A percentile compares a stretch with the other conserved stretches of the same genome.
phyloP scores from a whole-genome alignment of 2,329 filamentous ascomycete species.

The Ceratocystis lukuohia region DNA sequence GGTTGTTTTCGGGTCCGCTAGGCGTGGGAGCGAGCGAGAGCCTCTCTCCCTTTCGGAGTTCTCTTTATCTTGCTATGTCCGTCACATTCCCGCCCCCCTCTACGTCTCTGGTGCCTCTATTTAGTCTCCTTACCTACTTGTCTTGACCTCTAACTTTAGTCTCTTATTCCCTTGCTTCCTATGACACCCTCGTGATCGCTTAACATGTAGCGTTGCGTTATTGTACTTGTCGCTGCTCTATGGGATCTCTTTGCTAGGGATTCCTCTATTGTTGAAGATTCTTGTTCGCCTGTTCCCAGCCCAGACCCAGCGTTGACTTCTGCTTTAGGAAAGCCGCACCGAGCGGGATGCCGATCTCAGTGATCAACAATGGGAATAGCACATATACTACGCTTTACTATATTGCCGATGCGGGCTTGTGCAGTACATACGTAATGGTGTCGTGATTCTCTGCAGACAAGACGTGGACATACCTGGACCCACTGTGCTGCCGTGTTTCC shows the following conservation, averaged over 20 bases:
- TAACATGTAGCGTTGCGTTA: background rate
- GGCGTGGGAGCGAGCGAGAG: background rate
- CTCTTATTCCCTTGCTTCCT: too few species aligned
- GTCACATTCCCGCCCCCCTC: background rate
- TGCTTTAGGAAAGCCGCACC: conserved; percentile 12
- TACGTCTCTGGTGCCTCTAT: background rate
- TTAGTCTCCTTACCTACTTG: background rate
- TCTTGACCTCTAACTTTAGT: background rate
- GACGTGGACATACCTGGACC: too few species aligned
- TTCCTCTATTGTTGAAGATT: background rate
- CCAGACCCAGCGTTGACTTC: background rate
- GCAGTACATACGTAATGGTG: too few species aligned
- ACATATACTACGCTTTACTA: background rate
- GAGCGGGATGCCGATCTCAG: conserved; percentile 8
- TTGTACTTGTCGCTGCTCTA: background rate
- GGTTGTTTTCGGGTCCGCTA: background rate
- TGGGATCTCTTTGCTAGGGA: background rate
- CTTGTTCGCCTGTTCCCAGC: background rate
- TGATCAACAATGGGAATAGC: background rate
- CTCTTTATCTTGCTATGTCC: too few species aligned
- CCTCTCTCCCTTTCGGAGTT: too few species aligned
- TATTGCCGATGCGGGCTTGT: too few species aligned
- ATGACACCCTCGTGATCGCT: background rate
- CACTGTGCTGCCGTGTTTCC: too few species aligned
- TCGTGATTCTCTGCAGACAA: too few species aligned